Conservation (phyloP, 768 basidiomycete genomes). For the Pulveroboletus sp. region DNA sequence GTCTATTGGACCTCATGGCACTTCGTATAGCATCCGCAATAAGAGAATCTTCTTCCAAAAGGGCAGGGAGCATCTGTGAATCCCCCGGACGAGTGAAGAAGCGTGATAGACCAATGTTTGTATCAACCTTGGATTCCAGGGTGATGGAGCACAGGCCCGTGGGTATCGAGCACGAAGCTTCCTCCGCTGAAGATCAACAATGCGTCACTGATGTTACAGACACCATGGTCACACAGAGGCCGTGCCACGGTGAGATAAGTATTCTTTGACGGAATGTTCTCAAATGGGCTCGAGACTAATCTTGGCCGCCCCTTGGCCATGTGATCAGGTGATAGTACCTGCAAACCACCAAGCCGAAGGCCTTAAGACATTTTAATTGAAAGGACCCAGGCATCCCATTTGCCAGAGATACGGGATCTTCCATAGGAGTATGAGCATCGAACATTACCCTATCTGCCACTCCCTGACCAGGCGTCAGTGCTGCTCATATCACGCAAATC, state of each 20-base stretch:
- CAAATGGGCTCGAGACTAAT: conserved; percentile 24
- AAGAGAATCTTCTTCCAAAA: conserved; percentile 46
- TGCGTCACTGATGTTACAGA: conserved; percentile 63
- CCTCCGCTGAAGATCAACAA: conserved; percentile 60
- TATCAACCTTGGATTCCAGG: conserved; percentile 50
- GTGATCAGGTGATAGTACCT: conserved; percentile 58
- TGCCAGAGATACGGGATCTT: no score
- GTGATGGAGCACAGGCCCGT: conserved; percentile 60
- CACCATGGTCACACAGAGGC: conserved; percentile 53
- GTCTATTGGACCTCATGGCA: conserved; percentile 36
- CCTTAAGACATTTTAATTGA: no score
- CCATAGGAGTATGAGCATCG: no score
- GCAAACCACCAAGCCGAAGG: conserved; percentile 54
- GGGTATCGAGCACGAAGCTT: conserved; percentile 58
- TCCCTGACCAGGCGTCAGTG: no score
- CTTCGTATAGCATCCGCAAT: conserved; percentile 42
- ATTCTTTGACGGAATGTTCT: neutral
- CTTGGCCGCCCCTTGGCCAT: conserved; percentile 65
- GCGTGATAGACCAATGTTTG: conserved; percentile 62
- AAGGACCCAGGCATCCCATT: no score
- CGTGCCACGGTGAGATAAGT: conserved; percentile 3
- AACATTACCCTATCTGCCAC: no score
- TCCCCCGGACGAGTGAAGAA: conserved; percentile 65
- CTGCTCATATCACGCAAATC: no score
- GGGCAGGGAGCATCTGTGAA: conserved; percentile 45